A percentile compares a stretch with the other conserved stretches of the same genome.
Conservation (phyloP, 768 basidiomycete species). For the Serendipita vermifera region DNA sequence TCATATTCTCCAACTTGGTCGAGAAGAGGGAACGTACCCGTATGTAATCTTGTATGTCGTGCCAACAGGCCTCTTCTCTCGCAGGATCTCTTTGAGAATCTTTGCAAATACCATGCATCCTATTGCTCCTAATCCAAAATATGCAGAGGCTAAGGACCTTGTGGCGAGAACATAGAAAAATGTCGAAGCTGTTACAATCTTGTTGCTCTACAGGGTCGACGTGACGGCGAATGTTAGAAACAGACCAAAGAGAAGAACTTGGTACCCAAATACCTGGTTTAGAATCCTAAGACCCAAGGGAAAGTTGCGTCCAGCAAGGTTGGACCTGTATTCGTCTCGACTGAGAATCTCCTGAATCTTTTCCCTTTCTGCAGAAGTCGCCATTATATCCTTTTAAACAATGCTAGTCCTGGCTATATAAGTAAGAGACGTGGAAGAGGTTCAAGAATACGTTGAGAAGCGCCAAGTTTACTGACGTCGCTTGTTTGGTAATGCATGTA, state of each 20-base stretch:
- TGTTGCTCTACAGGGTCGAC: background rate
- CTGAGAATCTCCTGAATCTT: constrained; percentile 6
- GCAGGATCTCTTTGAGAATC: constrained; percentile 40
- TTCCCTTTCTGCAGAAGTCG: background rate
- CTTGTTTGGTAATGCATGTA: no score
- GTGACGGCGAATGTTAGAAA: no score
- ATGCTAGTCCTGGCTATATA: no score
- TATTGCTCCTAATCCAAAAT: constrained; percentile 46
- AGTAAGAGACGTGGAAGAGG: no score
- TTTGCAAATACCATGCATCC: constrained; percentile 40
- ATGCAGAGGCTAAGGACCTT: constrained; percentile 46
- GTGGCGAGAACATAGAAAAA: constrained; percentile 32
- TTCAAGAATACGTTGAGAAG: no score
- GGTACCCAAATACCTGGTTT: background rate
- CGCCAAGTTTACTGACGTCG: no score
- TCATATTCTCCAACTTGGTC: no score
- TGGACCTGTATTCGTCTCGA: background rate
- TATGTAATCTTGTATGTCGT: constrained; percentile 40
- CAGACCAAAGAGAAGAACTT: background rate
- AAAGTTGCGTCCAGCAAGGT: no score
- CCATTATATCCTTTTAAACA: no score
- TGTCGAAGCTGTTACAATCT: background rate
- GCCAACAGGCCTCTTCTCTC: constrained; percentile 48
- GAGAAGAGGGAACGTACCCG: no score
- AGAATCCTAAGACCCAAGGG: background rate